Evolutionary conservation across 345 rosid species (phyloP).

Genomic region (Toxicodendron radicans): DNA sequence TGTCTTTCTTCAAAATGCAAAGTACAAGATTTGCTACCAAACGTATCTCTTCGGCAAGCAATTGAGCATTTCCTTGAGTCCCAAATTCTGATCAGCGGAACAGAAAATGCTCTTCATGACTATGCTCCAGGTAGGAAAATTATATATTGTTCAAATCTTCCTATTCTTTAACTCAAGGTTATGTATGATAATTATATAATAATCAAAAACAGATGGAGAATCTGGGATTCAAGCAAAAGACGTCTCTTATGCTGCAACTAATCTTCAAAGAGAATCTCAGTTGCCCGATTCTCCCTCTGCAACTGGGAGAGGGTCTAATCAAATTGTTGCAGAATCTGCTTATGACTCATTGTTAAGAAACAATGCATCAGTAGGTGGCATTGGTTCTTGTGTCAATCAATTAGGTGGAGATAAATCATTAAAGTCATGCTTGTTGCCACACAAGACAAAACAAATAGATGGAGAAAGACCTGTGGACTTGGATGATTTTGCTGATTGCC

Average conservation of each 20-base stretch:
- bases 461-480: slow-evolving; percentile 21
- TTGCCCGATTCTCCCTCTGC: slow-evolving; percentile 29
- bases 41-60: slow-evolving; percentile 51
- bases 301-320: slow-evolving; percentile 40
- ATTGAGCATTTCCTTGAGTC: slow-evolving; percentile 41
- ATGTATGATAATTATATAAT: not conserved
- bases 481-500: slow-evolving; percentile 32
- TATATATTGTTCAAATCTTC: not conserved
- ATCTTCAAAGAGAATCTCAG: slow-evolving; percentile 27
- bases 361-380: slow-evolving; percentile 8
- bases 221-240: slow-evolving; percentile 55
- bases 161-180: not conserved
- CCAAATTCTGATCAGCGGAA: slow-evolving; percentile 25
- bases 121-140: slow-evolving; percentile 43
- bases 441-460: slow-evolving; percentile 18
- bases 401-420: slow-evolving; percentile 13
- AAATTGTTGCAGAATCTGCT: slow-evolving; percentile 27
- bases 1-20: slow-evolving; percentile 40
- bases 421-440: slow-evolving; percentile 14
- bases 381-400: slow-evolving; percentile 16
- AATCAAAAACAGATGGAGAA: slow-evolving; percentile 43
- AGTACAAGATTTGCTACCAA: slow-evolving; percentile 49
- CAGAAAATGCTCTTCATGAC: slow-evolving; percentile 28
- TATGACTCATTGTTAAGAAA: slow-evolving; percentile 12
- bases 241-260: slow-evolving; percentile 31